Percentiles rank a stretch among this genome's conserved stretches.
These are phyloP conservation scores for Trypanosoma lewisi DNA, from an alignment of 208 protist species.

Conservation along the genomic window DNA sequence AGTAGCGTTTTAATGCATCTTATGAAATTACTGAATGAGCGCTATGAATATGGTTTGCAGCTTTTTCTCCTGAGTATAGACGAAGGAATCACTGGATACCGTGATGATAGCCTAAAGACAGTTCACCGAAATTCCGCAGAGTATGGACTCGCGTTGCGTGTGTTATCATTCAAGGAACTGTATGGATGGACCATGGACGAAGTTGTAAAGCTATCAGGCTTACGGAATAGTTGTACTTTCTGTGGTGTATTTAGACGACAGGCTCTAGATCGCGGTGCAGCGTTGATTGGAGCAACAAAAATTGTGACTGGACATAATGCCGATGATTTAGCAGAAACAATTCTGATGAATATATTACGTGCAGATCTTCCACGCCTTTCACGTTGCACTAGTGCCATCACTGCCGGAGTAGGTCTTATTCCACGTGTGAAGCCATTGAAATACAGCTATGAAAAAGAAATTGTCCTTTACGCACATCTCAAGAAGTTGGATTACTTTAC, in stretches of 20 bases:
- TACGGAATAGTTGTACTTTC: slow-evolving; percentile 96
- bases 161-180: slow-evolving; percentile 95
- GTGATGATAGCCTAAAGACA: slow-evolving; percentile 96
- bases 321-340: slow-evolving; percentile 98
- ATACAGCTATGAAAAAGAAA: slow-evolving; percentile 97
- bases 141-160: slow-evolving; percentile 93
- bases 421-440: slow-evolving; percentile 96
- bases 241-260: slow-evolving; percentile 98
- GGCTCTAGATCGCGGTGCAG: slow-evolving; percentile 94
- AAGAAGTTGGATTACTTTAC: slow-evolving; percentile 98
- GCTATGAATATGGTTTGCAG: slow-evolving; percentile 91
- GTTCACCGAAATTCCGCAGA: slow-evolving; percentile 92
- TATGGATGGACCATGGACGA: slow-evolving; percentile 98
- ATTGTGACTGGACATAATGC: slow-evolving; percentile 99
- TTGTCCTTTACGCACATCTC: slow-evolving; percentile 98
- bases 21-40: slow-evolving; percentile 89
- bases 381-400: slow-evolving; percentile 76
- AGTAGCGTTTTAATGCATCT: slow-evolving; percentile 97
- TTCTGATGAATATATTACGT: slow-evolving; percentile 97
- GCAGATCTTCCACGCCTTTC: slow-evolving; percentile 92
- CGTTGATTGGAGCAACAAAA: slow-evolving; percentile 81
- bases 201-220: slow-evolving; percentile 91
- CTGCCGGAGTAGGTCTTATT: slow-evolving; percentile 57
- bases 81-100: slow-evolving; percentile 98
- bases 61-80: slow-evolving; percentile 96